phyloP scores from a whole-genome alignment of 257 asterid genomes.

The Solanum sejunctum region DNA sequence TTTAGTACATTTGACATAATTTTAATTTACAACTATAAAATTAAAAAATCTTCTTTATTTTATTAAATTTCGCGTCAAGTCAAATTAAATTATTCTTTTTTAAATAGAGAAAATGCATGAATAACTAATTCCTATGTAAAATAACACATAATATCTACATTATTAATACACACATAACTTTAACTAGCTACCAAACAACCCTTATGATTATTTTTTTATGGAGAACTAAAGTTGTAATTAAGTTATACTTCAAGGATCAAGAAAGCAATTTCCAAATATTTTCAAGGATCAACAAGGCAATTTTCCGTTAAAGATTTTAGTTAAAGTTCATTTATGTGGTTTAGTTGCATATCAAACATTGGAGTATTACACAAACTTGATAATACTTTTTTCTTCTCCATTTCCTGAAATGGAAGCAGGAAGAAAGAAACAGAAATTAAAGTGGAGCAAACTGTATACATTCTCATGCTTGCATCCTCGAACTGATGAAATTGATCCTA shows the following conservation, averaged over 20 bases:
- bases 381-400: background rate
- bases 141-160: too few species aligned
- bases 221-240: background rate
- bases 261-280: background rate
- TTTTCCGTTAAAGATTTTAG: background rate
- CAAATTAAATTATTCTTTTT: too few species aligned
- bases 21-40: too few species aligned
- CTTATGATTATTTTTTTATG: background rate
- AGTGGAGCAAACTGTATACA: conserved; percentile 71
- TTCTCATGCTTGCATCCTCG: conserved; percentile 56
- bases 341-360: background rate
- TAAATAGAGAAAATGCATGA: too few species aligned
- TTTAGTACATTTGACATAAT: too few species aligned
- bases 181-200: too few species aligned
- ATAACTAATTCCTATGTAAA: too few species aligned
- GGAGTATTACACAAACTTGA: background rate
- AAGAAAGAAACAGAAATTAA: conserved; percentile 60
- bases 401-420: conserved; percentile 48
- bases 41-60: too few species aligned
- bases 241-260: background rate
- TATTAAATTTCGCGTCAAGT: too few species aligned
- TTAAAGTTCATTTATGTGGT: background rate
- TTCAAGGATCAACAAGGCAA: background rate
- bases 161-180: too few species aligned
- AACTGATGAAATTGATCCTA: conserved; percentile 23